A percentile compares a stretch with the other conserved stretches of the same genome.
Evolutionary conservation across 2,329 filamentous ascomycete genomes (phyloP).

Genomic region (Monascus ruber): DNA sequence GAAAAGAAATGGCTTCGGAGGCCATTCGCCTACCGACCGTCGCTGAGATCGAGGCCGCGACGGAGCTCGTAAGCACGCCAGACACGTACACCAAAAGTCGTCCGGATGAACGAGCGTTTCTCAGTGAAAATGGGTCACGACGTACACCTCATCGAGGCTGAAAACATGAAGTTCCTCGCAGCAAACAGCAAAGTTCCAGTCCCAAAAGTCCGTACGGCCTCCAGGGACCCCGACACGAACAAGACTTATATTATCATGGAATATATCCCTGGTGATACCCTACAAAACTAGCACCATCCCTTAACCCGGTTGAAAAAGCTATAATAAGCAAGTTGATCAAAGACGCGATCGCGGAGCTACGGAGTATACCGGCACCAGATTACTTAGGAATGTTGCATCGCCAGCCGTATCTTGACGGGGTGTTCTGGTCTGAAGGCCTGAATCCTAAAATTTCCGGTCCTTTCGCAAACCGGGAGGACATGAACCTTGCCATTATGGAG

Average conservation of each 20-base stretch:
- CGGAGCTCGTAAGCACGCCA: constrained; percentile 7
- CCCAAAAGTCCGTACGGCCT: constrained; percentile 6
- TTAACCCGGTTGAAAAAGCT: constrained; percentile 5
- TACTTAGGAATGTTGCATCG: background rate
- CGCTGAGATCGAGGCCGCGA: constrained; percentile 10
- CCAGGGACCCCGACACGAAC: constrained; percentile 6
- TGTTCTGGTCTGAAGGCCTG: background rate
- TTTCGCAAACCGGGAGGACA: background rate
- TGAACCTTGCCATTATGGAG: background rate
- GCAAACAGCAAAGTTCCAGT: constrained; percentile 8
- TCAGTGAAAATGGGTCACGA: constrained; percentile 8
- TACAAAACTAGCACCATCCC: constrained; percentile 5
- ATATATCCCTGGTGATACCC: constrained; percentile 1
- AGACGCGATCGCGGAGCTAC: background rate
- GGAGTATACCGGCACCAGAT: background rate
- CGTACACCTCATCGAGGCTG: constrained; percentile 8
- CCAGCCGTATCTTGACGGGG: background rate
- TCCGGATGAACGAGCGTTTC: constrained; percentile 10
- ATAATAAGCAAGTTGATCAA: constrained; percentile 2
- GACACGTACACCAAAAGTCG: constrained; percentile 7
- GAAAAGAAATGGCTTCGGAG: background rate
- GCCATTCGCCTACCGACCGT: constrained; percentile 4
- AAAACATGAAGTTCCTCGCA: constrained; percentile 11
- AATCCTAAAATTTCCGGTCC: background rate
- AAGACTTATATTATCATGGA: constrained; percentile 9